phyloP scores from a whole-genome alignment of 163 green algal genomes.

The Volvox carteri region DNA sequence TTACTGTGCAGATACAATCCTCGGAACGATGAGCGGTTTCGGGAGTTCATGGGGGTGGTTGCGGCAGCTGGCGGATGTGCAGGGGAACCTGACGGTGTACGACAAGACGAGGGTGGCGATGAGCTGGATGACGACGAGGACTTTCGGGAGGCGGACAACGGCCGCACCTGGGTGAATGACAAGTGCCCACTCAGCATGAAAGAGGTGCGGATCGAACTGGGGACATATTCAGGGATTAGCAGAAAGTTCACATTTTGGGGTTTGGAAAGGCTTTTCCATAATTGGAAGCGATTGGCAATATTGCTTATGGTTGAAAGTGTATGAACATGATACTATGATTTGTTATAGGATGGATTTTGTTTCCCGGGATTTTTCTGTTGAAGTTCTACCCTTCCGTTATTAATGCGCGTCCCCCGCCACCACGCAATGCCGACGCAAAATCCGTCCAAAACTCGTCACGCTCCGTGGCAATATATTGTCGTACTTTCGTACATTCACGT shows the following conservation, averaged over 20 bases:
- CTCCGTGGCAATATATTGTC: too few species aligned
- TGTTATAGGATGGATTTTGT: too few species aligned
- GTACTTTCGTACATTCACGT: not conserved
- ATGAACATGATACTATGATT: too few species aligned
- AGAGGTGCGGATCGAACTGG: not conserved
- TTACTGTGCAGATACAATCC: conserved; percentile 17
- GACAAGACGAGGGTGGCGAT: not conserved
- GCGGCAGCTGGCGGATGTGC: not conserved
- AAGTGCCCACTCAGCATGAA: conserved; percentile 46
- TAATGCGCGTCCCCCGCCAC: too few species aligned
- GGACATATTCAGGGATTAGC: not conserved
- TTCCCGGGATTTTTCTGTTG: too few species aligned
- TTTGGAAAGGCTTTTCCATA: not conserved
- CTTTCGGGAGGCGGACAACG: not conserved
- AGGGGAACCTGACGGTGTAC: not conserved
- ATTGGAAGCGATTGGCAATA: too few species aligned
- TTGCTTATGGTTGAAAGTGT: too few species aligned
- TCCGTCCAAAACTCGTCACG: too few species aligned
- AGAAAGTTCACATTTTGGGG: not conserved
- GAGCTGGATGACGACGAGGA: conserved; percentile 41
- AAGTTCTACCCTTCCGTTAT: too few species aligned
- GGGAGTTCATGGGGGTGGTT: not conserved
- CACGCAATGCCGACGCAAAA: too few species aligned
- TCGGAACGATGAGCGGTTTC: not conserved
- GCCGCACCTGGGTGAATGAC: not conserved